Conservation (phyloP, 139 green algal genomes). For the Chlorella sp. region DNA sequence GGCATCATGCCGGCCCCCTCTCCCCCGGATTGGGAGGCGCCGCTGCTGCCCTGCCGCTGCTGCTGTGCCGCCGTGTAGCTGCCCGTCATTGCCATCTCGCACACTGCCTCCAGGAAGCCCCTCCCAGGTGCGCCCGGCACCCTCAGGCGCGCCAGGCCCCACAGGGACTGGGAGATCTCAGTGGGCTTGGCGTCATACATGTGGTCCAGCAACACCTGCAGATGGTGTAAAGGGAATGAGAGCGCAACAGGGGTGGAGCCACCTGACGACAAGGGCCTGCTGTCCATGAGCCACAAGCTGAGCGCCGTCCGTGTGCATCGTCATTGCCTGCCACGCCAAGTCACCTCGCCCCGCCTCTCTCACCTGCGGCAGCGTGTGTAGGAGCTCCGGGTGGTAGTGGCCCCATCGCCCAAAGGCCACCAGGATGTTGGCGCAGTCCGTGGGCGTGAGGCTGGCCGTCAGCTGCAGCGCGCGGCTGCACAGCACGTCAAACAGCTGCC, state of each 20-base stretch:
- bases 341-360: too few species aligned
- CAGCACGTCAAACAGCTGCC: conserved; percentile 5
- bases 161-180: conserved; percentile 18
- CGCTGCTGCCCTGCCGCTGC: too few species aligned
- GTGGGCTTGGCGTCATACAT: conserved; percentile 11
- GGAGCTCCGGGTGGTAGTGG: conserved; percentile 25
- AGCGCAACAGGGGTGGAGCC: too few species aligned
- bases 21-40: too few species aligned
- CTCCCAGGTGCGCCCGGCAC: conserved; percentile 1
- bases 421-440: conserved; percentile 25
- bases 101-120: conserved; percentile 15
- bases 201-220: conserved; percentile 7
- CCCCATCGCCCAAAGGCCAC: conserved; percentile 21
- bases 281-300: too few species aligned
- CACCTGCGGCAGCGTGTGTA: conserved; percentile 16
- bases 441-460: conserved; percentile 13
- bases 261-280: too few species aligned
- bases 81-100: not conserved
- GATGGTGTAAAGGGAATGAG: too few species aligned
- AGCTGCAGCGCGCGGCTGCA: not conserved
- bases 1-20: too few species aligned
- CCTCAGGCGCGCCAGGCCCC: conserved; percentile 20
- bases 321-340: too few species aligned
- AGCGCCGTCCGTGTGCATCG: too few species aligned
- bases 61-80: not conserved